phyloP scores from a whole-genome alignment of 2,329 filamentous ascomycete genomes.

The Penicillium rolfsii region DNA sequence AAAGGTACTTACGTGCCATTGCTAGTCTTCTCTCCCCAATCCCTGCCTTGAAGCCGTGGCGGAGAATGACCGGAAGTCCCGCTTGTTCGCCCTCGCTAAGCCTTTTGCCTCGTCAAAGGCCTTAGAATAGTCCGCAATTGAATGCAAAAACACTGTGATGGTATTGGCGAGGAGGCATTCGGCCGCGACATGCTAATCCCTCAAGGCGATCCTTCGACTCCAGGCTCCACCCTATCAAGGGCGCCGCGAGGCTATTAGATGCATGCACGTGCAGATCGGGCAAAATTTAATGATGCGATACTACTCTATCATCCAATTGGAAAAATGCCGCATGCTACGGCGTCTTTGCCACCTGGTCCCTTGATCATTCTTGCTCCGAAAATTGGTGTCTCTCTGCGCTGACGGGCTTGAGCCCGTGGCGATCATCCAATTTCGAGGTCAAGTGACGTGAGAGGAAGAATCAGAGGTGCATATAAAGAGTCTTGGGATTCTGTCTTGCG shows the following conservation, averaged over 20 bases:
- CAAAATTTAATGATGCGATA: background rate
- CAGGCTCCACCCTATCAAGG: no score
- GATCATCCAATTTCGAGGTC: background rate
- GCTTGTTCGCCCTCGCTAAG: no score
- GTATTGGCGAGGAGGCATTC: no score
- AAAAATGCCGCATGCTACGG: background rate
- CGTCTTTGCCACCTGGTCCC: background rate
- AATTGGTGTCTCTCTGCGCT: background rate
- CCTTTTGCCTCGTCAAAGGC: no score
- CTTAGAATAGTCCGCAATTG: no score
- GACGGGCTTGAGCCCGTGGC: background rate
- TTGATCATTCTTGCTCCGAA: background rate
- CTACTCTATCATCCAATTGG: background rate
- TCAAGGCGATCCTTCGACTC: no score
- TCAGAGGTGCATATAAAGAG: slow-evolving; percentile 8
- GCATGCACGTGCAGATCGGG: background rate
- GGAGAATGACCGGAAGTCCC: no score
- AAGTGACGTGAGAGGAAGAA: background rate
- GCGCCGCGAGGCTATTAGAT: background rate
- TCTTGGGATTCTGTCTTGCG: slow-evolving; percentile 2
- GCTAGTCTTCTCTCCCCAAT: no score
- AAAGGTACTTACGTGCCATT: no score
- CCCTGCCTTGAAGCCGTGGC: no score
- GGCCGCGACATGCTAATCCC: no score
- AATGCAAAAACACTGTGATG: no score